These are phyloP conservation scores for Aspergillus taichungensis DNA, from an alignment of 495 filamentous ascomycete species.

Conservation along the genomic window DNA sequence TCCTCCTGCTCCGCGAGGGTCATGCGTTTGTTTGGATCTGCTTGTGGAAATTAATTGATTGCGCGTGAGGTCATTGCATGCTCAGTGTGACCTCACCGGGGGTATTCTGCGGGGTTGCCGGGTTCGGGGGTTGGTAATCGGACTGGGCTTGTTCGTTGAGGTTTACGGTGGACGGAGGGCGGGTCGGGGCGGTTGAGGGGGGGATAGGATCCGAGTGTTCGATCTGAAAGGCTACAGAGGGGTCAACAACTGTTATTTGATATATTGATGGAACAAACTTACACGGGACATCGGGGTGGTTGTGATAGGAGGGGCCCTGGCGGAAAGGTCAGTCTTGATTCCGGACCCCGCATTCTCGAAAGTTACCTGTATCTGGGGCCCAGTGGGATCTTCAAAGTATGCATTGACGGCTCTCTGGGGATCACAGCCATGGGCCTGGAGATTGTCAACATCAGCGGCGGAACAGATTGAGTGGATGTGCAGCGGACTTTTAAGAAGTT, in stretches of 20 bases:
- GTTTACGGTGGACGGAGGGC: slow-evolving; percentile 60
- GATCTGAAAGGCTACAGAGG: slow-evolving; percentile 45
- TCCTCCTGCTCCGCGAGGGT: slow-evolving; percentile 46
- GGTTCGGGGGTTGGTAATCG: slow-evolving; percentile 1
- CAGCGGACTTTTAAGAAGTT: slow-evolving; percentile 35
- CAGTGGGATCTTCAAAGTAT: slow-evolving; percentile 43
- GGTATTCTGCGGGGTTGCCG: slow-evolving; percentile 12
- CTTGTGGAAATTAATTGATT: slow-evolving; percentile 13
- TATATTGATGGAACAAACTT: not conserved
- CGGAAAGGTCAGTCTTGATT: slow-evolving; percentile 5
- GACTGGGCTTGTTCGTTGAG: slow-evolving; percentile 23
- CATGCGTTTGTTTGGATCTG: slow-evolving; percentile 34
- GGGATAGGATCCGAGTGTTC: slow-evolving; percentile 43
- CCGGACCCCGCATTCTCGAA: not conserved
- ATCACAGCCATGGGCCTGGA: slow-evolving; percentile 40
- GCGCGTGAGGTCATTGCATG: not conserved
- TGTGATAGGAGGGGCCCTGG: slow-evolving; percentile 15
- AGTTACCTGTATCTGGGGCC: slow-evolving; percentile 25
- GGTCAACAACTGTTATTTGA: slow-evolving; percentile 4
- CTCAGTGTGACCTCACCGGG: slow-evolving; percentile 11
- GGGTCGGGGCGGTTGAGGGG: slow-evolving; percentile 47
- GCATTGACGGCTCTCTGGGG: slow-evolving; percentile 44
- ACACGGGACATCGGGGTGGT: slow-evolving; percentile 18
- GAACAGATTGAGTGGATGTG: not conserved
- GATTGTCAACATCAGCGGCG: slow-evolving; percentile 2